These are phyloP conservation scores for Plantago major DNA, from an alignment of 257 asterid species.

Conservation along the genomic window DNA sequence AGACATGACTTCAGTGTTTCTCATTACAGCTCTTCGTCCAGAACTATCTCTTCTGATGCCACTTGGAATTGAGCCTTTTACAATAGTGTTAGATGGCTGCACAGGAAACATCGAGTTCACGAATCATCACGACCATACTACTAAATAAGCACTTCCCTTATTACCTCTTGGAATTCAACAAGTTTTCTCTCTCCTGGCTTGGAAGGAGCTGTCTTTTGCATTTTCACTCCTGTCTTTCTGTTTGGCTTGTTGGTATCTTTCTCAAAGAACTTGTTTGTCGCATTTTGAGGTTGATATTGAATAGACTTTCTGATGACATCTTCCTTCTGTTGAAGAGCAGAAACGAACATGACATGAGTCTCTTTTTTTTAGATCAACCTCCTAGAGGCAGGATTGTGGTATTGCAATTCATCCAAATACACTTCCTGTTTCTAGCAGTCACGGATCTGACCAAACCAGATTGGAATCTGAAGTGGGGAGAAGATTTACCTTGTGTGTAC, in stretches of 20 bases:
- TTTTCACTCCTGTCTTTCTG: constrained; percentile 11
- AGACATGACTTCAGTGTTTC: constrained; percentile 16
- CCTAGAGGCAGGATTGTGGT: too few relatives aligned
- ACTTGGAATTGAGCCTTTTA: constrained; percentile 22
- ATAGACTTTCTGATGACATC: constrained; percentile 11
- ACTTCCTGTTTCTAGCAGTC: not conserved
- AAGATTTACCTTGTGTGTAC: constrained; percentile 2
- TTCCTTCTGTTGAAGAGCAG: constrained; percentile 19
- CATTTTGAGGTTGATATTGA: constrained; percentile 15
- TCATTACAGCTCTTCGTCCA: constrained; percentile 16
- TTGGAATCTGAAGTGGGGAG: not conserved
- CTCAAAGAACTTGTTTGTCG: constrained; percentile 11
- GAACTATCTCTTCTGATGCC: constrained; percentile 19
- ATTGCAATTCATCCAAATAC: not conserved
- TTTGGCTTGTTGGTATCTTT: constrained; percentile 14
- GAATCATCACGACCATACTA: constrained; percentile 7
- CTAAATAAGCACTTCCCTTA: constrained; percentile 1
- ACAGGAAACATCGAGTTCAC: constrained; percentile 17
- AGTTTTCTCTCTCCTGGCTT: constrained; percentile 16
- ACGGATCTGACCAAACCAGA: not conserved
- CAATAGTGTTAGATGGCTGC: constrained; percentile 25
- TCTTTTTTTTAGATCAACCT: too few relatives aligned
- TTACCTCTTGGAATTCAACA: constrained; percentile 26
- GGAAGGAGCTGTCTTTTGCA: constrained; percentile 14
- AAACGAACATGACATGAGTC: too few relatives aligned